Evolutionary conservation across 768 basidiomycete species (phyloP), one percentile per base, ranked within the genome.

Genomic region (Rhizopogon vinicolor): DNA sequence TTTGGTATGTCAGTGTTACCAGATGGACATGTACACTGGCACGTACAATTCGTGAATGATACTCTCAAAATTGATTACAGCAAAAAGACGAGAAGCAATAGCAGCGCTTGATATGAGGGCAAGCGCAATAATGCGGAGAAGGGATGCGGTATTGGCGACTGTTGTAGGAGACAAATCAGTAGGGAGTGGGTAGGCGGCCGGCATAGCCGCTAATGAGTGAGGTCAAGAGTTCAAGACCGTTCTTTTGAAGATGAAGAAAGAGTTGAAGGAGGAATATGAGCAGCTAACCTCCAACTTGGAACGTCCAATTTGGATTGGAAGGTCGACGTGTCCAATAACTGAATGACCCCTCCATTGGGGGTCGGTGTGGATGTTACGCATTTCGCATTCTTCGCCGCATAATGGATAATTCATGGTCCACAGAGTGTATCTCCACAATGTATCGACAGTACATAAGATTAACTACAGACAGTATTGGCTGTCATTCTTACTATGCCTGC

Each of bases 41-140:
- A 82, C 93, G 63, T 60, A 97, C 94, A 98, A 98, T 79, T 98
- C 97, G 72, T 98, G 96, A 64, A 99, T 98, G 65, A 99, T 93
- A 80, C 93, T 96, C 77, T 99, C 97, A 69, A 97, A 98, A 63
- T 98, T 92, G 59, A 98, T 77, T 64, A 99, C 97, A 60, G 97
- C 96, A 67, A 99, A 99, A 65, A 98, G 79, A 71, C 97, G 86
- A 56, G 94, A 96, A 35, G 95, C 88, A 65, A 98, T 90, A 22
- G 97, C 95, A 65, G 95, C 93, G 62, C 82, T 93, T 53, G 93
- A 93, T 64, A 98, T 98, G 67, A 96, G 78, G 14, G 82, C 79
- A 54, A 99, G 87, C 22, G 95, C 89, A 61, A 97, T 80, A 60
- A 96, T 93, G 60, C 92, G 87, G 62, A 99, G 77, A 62, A 98